Evolutionary conservation across 768 basidiomycete species (phyloP).

Genomic region (Macrolepiota fuliginosa): DNA sequence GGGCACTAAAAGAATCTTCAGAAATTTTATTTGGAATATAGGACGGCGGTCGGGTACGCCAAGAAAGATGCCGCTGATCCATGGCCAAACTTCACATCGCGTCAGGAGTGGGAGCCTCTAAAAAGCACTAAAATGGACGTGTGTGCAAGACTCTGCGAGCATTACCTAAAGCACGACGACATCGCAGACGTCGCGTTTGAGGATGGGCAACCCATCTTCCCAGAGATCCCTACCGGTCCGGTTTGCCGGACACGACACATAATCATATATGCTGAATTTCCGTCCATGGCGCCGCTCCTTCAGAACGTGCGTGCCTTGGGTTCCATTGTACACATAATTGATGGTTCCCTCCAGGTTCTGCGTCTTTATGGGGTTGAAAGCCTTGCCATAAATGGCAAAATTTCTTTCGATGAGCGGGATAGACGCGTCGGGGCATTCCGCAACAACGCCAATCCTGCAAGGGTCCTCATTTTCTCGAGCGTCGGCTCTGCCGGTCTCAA

Average conservation of each 20-base stretch:
- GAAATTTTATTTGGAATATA: slow-evolving; percentile 18
- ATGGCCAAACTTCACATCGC: slow-evolving; percentile 4
- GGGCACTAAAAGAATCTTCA: neutral
- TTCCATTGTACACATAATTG: too few species aligned
- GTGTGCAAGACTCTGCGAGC: neutral
- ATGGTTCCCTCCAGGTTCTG: neutral
- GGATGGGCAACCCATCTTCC: neutral
- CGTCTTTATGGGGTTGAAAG: neutral
- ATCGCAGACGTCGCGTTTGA: neutral
- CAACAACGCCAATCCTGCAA: neutral
- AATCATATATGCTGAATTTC: neutral
- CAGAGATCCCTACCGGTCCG: neutral
- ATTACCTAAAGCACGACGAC: neutral
- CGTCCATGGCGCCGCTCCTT: neutral
- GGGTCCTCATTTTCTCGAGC: neutral
- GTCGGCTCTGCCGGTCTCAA: neutral
- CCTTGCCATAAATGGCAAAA: neutral
- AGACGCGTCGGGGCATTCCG: neutral
- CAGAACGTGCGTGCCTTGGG: neutral
- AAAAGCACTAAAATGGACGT: slow-evolving; percentile 6
- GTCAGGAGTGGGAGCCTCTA: slow-evolving; percentile 13
- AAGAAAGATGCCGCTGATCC: neutral
- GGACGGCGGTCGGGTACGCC: slow-evolving; percentile 9
- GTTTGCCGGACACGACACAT: neutral
- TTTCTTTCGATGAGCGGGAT: neutral